Conservation (phyloP, 371 early-diverging fungal genomes). For the Mucor saturninus region DNA sequence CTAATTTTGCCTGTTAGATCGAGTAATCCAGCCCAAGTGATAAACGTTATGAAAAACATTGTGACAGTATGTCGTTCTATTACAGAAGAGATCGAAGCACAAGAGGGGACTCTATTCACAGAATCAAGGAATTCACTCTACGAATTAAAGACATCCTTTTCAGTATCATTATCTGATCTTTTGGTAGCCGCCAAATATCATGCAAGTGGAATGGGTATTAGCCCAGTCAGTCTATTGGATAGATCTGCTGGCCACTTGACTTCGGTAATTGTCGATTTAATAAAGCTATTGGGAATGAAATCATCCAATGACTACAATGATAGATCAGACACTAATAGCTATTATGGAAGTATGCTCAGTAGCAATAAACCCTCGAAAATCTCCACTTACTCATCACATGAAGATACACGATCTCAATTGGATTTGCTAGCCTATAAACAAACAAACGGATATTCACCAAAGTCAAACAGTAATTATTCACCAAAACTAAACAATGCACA, state of each 20-base stretch:
- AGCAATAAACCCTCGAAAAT: slow-evolving; percentile 4
- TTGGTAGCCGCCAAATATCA: slow-evolving; percentile 82
- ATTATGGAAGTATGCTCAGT: slow-evolving; percentile 1
- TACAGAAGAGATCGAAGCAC: slow-evolving; percentile 73
- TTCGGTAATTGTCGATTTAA: slow-evolving; percentile 75
- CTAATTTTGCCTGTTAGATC: slow-evolving; percentile 38
- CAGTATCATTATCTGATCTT: slow-evolving; percentile 68
- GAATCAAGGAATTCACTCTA: slow-evolving; percentile 36
- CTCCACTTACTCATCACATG: not conserved
- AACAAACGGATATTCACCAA: not conserved
- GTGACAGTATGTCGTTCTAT: slow-evolving; percentile 82
- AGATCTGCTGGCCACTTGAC: slow-evolving; percentile 79
- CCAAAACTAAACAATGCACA: not conserved
- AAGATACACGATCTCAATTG: slow-evolving; percentile 7
- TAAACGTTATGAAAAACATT: slow-evolving; percentile 82
- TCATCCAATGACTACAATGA: slow-evolving; percentile 1
- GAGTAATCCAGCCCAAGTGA: slow-evolving; percentile 70
- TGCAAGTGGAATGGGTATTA: slow-evolving; percentile 73
- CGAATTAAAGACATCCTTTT: slow-evolving; percentile 62
- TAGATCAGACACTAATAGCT: not conserved
- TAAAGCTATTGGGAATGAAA: slow-evolving; percentile 66
- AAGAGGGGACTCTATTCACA: slow-evolving; percentile 26
- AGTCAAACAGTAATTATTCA: not conserved
- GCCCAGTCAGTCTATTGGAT: slow-evolving; percentile 74
- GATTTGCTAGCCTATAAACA: slow-evolving; percentile 6